These are phyloP conservation scores for Nemania serpens DNA, from an alignment of 2,329 filamentous ascomycete genomes.

Conservation along the genomic window DNA sequence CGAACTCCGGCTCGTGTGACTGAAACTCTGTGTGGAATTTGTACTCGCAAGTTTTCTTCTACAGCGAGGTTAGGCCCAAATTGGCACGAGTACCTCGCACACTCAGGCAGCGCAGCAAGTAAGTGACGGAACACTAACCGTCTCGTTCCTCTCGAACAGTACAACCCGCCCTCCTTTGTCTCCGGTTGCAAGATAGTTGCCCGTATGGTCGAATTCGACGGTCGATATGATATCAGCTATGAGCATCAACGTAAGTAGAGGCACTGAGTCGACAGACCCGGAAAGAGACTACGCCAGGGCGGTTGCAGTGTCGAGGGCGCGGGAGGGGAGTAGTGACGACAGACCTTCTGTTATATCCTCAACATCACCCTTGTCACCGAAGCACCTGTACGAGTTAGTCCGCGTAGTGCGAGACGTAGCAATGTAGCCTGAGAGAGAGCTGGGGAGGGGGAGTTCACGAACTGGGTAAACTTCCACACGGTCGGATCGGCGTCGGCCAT, in stretches of 20 bases:
- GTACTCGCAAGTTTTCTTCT: constrained; percentile 99
- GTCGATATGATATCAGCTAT: constrained; percentile 89
- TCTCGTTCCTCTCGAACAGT: constrained; percentile 92
- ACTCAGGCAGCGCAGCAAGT: background rate
- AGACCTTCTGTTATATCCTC: constrained; percentile 97
- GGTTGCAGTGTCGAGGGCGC: background rate
- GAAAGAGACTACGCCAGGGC: background rate
- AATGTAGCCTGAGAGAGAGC: constrained; percentile 17
- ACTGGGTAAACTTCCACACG: constrained; percentile 34
- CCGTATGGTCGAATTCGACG: constrained; percentile 88
- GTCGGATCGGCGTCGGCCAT: constrained; percentile 33
- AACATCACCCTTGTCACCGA: constrained; percentile 99
- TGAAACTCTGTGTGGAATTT: constrained; percentile 99
- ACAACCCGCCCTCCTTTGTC: constrained; percentile 87
- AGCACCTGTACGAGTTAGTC: constrained; percentile 70
- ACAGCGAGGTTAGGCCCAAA: constrained; percentile 29
- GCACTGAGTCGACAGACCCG: background rate
- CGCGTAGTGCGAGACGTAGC: constrained; percentile 23
- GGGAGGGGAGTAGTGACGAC: constrained; percentile 24
- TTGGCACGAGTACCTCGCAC: background rate
- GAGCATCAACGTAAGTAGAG: constrained; percentile 11
- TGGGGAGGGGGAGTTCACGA: constrained; percentile 7
- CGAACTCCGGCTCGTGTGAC: constrained; percentile 98
- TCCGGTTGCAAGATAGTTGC: constrained; percentile 87
- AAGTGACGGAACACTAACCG: constrained; percentile 60